These are phyloP conservation scores for Solanum infundibuliforme DNA, from an alignment of 257 asterid genomes.

Conservation along the genomic window DNA sequence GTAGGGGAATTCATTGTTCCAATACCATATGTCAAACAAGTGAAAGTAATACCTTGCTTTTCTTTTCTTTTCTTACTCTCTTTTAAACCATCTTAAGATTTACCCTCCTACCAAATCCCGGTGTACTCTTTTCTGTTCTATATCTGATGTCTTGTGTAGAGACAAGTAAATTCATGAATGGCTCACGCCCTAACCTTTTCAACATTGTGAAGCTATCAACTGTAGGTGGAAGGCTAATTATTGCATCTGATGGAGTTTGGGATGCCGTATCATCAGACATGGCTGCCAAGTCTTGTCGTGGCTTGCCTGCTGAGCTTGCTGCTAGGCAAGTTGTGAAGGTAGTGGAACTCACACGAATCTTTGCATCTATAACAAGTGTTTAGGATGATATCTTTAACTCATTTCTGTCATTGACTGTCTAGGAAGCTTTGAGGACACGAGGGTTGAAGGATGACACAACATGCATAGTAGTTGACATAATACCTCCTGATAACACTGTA, in stretches of 20 bases:
- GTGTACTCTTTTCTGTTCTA: not conserved
- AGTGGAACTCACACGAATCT: not conserved
- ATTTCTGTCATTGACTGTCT: constrained; percentile 3
- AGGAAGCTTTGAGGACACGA: constrained; percentile 69
- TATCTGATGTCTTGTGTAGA: not conserved
- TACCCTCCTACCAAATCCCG: not conserved
- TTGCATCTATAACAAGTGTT: not conserved
- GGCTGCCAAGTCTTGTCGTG: constrained; percentile 69
- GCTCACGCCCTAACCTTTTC: not conserved
- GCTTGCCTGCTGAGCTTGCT: constrained; percentile 75
- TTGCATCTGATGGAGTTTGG: constrained; percentile 92
- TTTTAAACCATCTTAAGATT: not conserved
- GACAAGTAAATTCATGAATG: not conserved
- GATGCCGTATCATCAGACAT: constrained; percentile 65
- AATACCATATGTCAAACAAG: constrained; percentile 69
- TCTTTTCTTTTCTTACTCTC: not conserved
- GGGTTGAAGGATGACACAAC: constrained; percentile 87
- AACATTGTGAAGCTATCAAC: constrained; percentile 35
- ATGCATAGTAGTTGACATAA: constrained; percentile 68
- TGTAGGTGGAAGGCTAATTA: constrained; percentile 72
- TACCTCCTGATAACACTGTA: constrained; percentile 34
- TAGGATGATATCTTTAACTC: not conserved
- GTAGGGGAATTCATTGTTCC: constrained; percentile 77
- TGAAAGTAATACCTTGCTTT: constrained; percentile 34
- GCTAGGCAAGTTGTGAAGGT: constrained; percentile 73